Percentiles rank a stretch among this genome's conserved stretches.
Conservation (phyloP, 345 rosid species). For the Euclidium syriacum region DNA sequence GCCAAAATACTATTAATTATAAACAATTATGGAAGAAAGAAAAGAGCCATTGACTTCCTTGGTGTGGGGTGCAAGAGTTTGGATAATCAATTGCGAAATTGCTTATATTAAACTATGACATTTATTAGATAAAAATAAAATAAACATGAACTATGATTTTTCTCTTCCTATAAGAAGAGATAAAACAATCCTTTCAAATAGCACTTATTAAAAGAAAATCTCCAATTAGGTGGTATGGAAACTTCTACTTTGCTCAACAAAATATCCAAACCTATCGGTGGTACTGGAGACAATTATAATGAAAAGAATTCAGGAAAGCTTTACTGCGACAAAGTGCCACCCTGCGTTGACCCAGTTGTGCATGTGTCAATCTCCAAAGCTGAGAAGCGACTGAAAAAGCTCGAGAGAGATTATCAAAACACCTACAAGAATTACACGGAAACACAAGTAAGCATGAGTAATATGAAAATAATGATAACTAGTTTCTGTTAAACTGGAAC, state of each 20-base stretch:
- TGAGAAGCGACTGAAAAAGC: not conserved
- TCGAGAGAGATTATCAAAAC: not conserved
- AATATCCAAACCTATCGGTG: not conserved
- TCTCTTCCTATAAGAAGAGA: not conserved
- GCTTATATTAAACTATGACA: not conserved
- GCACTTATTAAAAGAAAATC: not conserved
- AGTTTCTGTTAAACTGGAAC: no score
- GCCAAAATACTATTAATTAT: no score
- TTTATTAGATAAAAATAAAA: no score
- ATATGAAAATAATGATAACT: not conserved
- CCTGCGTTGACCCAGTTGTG: not conserved
- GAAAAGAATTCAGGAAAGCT: not conserved
- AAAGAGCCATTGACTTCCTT: slow-evolving; percentile 7
- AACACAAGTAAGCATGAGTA: not conserved
- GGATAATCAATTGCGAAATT: not conserved
- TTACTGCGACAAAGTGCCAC: not conserved
- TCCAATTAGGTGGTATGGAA: not conserved
- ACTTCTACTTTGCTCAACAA: not conserved
- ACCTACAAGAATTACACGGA: not conserved
- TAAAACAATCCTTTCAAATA: not conserved
- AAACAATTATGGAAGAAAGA: no score
- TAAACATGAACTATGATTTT: no score
- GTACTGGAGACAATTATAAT: not conserved
- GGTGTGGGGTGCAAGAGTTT: slow-evolving; percentile 11
- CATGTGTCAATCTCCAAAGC: not conserved